A percentile compares a stretch with the other conserved stretches of the same genome.
Conservation (phyloP, 768 basidiomycete genomes). For the Lepiota subincarnata region DNA sequence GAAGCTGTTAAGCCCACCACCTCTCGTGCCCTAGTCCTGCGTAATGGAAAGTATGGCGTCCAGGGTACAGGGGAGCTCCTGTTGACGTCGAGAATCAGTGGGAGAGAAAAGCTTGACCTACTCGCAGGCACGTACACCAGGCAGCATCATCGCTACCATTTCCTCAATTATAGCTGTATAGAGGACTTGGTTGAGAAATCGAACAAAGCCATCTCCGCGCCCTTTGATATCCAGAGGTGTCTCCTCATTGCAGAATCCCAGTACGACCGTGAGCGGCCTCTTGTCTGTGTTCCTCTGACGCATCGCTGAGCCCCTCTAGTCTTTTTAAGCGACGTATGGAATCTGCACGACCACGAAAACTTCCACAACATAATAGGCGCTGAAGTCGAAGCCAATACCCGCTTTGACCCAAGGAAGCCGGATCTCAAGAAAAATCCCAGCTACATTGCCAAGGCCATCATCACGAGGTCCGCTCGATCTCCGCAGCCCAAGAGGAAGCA, state of each 20-base stretch:
- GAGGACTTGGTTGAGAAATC: constrained; percentile 65
- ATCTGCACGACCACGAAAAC: constrained; percentile 60
- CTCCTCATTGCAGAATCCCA: constrained; percentile 72
- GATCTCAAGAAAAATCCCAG: constrained; percentile 37
- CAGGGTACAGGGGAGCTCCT: constrained; percentile 67
- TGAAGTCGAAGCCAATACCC: constrained; percentile 52
- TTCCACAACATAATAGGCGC: constrained; percentile 55
- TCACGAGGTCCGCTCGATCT: constrained; percentile 44
- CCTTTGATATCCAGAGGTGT: constrained; percentile 61
- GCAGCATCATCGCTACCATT: constrained; percentile 1
- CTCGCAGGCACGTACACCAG: constrained; percentile 53
- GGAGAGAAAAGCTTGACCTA: constrained; percentile 77
- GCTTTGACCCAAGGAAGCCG: constrained; percentile 23
- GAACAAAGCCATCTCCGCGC: constrained; percentile 55
- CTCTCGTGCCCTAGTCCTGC: constrained; percentile 65
- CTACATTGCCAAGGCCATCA: constrained; percentile 53
- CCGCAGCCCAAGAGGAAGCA: neutral
- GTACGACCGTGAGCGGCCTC: constrained; percentile 49
- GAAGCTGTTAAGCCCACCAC: constrained; percentile 52
- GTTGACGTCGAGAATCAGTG: constrained; percentile 55
- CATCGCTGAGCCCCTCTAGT: constrained; percentile 30
- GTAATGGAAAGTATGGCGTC: constrained; percentile 72
- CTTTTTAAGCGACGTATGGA: constrained; percentile 65
- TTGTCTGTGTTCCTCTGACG: neutral
- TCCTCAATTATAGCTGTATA: constrained; percentile 24